These are phyloP conservation scores for Thuja plicata DNA, from an alignment of 83 land plant genomes.

Conservation along the genomic window DNA sequence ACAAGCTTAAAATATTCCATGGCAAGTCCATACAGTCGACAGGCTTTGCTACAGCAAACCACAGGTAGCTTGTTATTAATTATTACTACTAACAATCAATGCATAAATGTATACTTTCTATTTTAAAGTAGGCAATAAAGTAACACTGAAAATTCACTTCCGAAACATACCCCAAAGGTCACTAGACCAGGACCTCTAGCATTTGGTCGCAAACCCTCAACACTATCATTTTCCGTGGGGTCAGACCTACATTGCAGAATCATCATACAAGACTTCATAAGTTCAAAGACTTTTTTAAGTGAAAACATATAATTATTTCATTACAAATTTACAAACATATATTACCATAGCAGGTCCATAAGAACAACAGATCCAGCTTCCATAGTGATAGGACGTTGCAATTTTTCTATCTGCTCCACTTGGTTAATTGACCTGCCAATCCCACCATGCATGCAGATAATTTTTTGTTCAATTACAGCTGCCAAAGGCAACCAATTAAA, in stretches of 20 bases:
- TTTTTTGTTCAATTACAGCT: conserved; percentile 37
- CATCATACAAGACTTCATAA: background rate
- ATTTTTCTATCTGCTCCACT: conserved; percentile 40
- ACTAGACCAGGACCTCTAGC: conserved; percentile 43
- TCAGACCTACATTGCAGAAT: conserved; percentile 29
- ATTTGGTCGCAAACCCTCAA: conserved; percentile 45
- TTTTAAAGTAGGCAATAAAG: background rate
- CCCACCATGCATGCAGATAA: conserved; percentile 53
- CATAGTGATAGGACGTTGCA: conserved; percentile 46
- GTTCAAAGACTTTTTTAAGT: background rate
- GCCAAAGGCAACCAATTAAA: conserved; percentile 45
- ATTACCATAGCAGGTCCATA: conserved; percentile 43
- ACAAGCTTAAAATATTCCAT: background rate
- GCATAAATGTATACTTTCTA: background rate
- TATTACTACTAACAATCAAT: background rate
- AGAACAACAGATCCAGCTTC: conserved; percentile 42
- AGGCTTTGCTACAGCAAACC: background rate
- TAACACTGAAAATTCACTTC: background rate
- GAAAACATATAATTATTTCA: background rate
- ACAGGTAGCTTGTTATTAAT: background rate
- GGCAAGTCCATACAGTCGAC: background rate
- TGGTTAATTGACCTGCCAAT: conserved; percentile 46
- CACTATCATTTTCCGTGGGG: conserved; percentile 45
- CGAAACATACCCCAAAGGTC: conserved; percentile 37
- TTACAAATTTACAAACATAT: background rate